Conservation (phyloP, 2,329 filamentous ascomycete species). For the Bipolaris zeicola region DNA sequence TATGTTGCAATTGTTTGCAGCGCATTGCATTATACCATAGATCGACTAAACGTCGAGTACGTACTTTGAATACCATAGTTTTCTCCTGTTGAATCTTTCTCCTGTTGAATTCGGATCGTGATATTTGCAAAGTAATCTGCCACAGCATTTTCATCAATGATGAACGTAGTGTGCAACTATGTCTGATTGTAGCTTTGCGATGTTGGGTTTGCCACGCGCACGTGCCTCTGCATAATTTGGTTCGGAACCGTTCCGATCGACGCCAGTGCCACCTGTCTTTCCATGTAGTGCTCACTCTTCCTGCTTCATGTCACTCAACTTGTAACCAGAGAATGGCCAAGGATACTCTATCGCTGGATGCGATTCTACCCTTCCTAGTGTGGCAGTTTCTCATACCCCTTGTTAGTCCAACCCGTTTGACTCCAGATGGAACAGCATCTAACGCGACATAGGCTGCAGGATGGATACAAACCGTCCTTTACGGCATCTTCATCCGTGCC, state of each 20-base stretch:
- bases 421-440: constrained; percentile 8
- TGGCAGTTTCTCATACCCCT: constrained; percentile 46
- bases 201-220: constrained; percentile 1
- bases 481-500: constrained; percentile 85
- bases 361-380: constrained; percentile 38
- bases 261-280: constrained; percentile 16
- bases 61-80: constrained; percentile 7
- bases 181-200: neutral
- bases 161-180: too few species aligned
- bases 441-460: constrained; percentile 36
- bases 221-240: constrained; percentile 4
- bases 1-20: constrained; percentile 6
- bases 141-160: too few species aligned
- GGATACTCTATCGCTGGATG: constrained; percentile 37
- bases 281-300: neutral
- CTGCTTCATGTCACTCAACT: neutral
- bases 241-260: constrained; percentile 15
- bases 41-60: constrained; percentile 7
- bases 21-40: constrained; percentile 14
- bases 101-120: neutral
- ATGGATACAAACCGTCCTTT: constrained; percentile 76
- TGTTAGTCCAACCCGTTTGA: constrained; percentile 16
- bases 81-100: neutral
- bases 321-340: constrained; percentile 28
- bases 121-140: too few species aligned